Base-by-base conservation (phyloP, 345 rosid genomes). In the Eucalyptus pumila region DNA sequence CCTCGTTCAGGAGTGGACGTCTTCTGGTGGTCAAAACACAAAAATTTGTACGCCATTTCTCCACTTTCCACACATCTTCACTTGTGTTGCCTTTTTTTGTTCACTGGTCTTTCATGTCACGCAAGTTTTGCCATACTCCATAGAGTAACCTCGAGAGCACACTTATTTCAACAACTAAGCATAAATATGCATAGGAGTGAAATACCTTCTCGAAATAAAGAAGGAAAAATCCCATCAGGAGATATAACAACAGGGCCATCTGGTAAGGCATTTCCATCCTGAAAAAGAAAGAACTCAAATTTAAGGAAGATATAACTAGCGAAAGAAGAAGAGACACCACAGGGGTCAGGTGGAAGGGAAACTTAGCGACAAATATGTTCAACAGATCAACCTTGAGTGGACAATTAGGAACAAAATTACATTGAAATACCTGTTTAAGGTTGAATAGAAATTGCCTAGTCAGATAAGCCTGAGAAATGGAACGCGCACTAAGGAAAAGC, bases 211-310 rank as follows among this genome's bases (percentile, higher is more conserved):
- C 99, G 96, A 91, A 88, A 95, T 87, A 98, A 87, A 51, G 99
- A 98, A 69, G 99, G 98, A 92, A 98, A 95, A 89, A 98, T 93
- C 21, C 99, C 99, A 91, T 98, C 99, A 3, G 99, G 98, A 86
- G 99, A 98, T 90, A 98, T 97, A 87, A 98, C 97, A 90, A 96
- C 96, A 26, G 99, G 99, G 32, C 99, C 99, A 89, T 98, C 98
- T 27, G 99, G 99, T 88, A 98, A 94, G 88, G 96, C 96, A 90
- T 94, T 94, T 72, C 99, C 99, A 67, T 98, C 96, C 99, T 97
- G 92, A 44, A 88, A 88, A 27, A 90, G 69, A 7, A 87, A 52
- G 90, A 30, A 12, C 72, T 67, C 9, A 23, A 69, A 87, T 87
- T 85, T 69, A 72, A 65, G 30, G 27, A 49, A 76, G 76, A 47